Conservation (phyloP, 495 filamentous ascomycete genomes). For the Aspergillus haitiensis region DNA sequence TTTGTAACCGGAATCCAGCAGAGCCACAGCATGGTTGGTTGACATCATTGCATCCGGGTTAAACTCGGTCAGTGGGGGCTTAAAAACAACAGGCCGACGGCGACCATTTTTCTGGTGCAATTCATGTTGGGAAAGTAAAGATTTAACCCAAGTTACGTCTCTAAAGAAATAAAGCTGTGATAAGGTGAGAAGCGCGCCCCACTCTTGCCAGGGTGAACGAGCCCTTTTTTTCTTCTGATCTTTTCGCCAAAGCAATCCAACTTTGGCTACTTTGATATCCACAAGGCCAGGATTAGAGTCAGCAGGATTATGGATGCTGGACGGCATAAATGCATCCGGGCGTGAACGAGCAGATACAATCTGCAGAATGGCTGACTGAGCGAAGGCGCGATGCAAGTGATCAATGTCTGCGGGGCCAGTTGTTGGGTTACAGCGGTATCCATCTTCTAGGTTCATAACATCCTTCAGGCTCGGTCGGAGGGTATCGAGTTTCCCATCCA, state of each 20-base stretch:
- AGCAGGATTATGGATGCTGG: slow-evolving; percentile 77
- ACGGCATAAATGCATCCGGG: slow-evolving; percentile 92
- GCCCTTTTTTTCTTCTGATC: slow-evolving; percentile 92
- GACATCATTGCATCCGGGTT: slow-evolving; percentile 92
- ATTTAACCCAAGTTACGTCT: slow-evolving; percentile 89
- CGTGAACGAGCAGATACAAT: slow-evolving; percentile 91
- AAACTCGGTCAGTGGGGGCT: slow-evolving; percentile 83
- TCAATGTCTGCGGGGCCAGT: slow-evolving; percentile 70
- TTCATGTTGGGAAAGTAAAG: slow-evolving; percentile 81
- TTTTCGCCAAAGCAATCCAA: slow-evolving; percentile 94
- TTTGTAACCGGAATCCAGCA: slow-evolving; percentile 83
- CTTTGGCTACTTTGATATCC: slow-evolving; percentile 96
- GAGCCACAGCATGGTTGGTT: slow-evolving; percentile 84
- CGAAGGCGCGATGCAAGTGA: slow-evolving; percentile 81
- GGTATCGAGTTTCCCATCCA: slow-evolving; percentile 80
- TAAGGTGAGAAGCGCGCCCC: slow-evolving; percentile 92
- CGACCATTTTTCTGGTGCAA: slow-evolving; percentile 62
- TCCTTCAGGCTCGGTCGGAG: slow-evolving; percentile 84
- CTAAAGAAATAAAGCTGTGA: slow-evolving; percentile 97
- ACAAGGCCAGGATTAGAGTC: slow-evolving; percentile 91
- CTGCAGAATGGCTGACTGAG: slow-evolving; percentile 85
- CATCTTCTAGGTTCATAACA: slow-evolving; percentile 88
- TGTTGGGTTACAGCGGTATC: slow-evolving; percentile 83
- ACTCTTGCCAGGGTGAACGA: slow-evolving; percentile 96
- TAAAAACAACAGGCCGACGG: slow-evolving; percentile 71